Evolutionary conservation across 768 basidiomycete genomes (phyloP), one percentile per base, ranked within the genome.

Genomic region (Leccinum subgranulosum): DNA sequence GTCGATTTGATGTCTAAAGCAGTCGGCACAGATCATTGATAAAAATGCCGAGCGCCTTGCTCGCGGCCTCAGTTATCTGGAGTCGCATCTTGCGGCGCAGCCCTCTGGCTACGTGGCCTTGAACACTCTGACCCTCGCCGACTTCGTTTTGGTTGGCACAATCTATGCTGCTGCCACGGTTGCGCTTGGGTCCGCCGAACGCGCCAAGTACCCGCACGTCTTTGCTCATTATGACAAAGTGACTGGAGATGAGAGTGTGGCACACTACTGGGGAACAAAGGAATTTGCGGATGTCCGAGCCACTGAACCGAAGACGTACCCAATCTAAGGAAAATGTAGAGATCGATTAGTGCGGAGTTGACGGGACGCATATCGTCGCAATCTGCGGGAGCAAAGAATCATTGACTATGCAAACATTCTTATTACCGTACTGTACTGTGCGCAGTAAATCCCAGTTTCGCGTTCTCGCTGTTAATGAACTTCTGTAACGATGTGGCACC

Each of bases 201-300:
- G 64, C 8, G 50, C 59, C 11, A 49, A 49, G 47, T 70, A 60
- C 45, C 57, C 60, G 0, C 54, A 56, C 21, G 6, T 64, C 4
- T 68, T 70, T 27, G 58, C 58, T 43, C 60, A 61, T 48, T 70
- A 58, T 9, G 43, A 17, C 23, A 70, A 48, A 34, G 69, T 68
- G 31, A 57, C 66, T 2, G 25, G 2, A 10, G 61, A 66, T n/a
- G 56, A 54, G 34, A 43, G 48, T 45, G 14, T 65, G 25, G 57
- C 60, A 25, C 46, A 49, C 33, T 59, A 50, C 19, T 65, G 64
- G 60, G 55, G 53, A 19, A 59, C 31, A 25, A 48, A 56, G 12
- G 50, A 27, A 2, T 65, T 59, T 10, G 57, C 31, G 41, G 54
- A 61, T n/a, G 53, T 53, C 7, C 50, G 54, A 6, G 2, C 50